Conservation (phyloP, 768 basidiomycete species). For the Mycena haematopus region DNA sequence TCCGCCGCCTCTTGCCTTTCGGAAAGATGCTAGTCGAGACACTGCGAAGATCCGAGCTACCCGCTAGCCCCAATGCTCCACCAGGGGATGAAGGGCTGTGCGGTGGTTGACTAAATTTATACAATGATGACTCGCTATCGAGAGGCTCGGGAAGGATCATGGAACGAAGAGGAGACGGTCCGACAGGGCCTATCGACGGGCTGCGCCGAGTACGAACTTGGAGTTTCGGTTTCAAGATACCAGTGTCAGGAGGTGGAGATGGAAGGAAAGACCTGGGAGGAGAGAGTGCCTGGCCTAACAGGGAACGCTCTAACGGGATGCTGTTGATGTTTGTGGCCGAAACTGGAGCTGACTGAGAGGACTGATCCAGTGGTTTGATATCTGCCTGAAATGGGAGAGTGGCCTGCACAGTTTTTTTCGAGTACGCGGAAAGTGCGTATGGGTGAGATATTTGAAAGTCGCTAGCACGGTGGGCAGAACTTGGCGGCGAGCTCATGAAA, state of each 20-base stretch:
- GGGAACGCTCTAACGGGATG: slow-evolving; percentile 13
- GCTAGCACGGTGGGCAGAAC: slow-evolving; percentile 19
- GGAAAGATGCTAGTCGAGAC: neutral
- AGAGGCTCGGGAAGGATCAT: slow-evolving; percentile 48
- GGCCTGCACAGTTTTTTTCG: slow-evolving; percentile 19
- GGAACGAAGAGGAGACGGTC: slow-evolving; percentile 54
- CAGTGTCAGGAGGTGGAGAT: slow-evolving; percentile 11
- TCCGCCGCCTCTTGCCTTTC: neutral
- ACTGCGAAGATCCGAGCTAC: slow-evolving; percentile 4
- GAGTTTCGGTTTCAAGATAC: slow-evolving; percentile 28
- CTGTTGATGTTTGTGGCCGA: neutral
- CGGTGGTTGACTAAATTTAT: slow-evolving; percentile 5
- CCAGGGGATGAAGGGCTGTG: slow-evolving; percentile 6
- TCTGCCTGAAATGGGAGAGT: neutral
- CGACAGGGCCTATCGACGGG: slow-evolving; percentile 39
- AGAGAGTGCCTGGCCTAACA: slow-evolving; percentile 8
- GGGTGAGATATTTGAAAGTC: slow-evolving; percentile 38
- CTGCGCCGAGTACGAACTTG: slow-evolving; percentile 40
- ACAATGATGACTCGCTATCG: slow-evolving; percentile 23
- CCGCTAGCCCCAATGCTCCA: neutral
- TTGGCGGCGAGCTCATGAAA: slow-evolving; percentile 16
- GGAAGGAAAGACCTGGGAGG: slow-evolving; percentile 23
- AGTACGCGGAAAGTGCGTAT: slow-evolving; percentile 33
- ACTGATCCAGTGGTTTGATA: slow-evolving; percentile 5
- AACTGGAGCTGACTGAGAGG: neutral